A percentile compares a stretch with the other conserved stretches of the same genome.
phyloP scores from a whole-genome alignment of 2,329 filamentous ascomycete genomes.

The Zymoseptoria crescenta region DNA sequence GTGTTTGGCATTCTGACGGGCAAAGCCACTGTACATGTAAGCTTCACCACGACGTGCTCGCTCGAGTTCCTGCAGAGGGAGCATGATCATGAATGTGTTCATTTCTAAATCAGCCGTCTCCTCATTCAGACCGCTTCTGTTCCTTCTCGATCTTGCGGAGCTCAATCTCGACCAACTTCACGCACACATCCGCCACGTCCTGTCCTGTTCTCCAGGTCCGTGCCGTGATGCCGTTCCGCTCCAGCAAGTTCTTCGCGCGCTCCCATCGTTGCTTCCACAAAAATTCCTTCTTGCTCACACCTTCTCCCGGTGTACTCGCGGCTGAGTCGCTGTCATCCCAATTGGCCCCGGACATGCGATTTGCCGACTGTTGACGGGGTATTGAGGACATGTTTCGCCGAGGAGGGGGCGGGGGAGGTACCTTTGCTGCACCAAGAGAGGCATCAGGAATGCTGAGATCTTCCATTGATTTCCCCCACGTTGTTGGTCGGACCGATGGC shows the following conservation, averaged over 20 bases:
- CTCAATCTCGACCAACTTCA: slow-evolving; percentile 54
- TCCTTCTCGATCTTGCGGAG: slow-evolving; percentile 35
- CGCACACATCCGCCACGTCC: slow-evolving; percentile 61
- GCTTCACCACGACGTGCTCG: not conserved
- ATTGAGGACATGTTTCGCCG: slow-evolving; percentile 31
- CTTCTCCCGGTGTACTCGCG: slow-evolving; percentile 27
- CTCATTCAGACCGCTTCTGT: slow-evolving; percentile 3
- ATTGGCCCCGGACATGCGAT: slow-evolving; percentile 28
- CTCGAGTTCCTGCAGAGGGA: not conserved
- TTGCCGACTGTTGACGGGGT: slow-evolving; percentile 21
- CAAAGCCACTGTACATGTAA: not conserved
- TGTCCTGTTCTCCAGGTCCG: slow-evolving; percentile 66
- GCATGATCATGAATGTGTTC: not conserved
- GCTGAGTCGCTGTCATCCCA: slow-evolving; percentile 21
- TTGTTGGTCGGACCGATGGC: slow-evolving; percentile 11
- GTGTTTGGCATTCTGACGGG: not conserved
- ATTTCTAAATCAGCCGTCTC: too few species aligned
- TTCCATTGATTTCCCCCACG: slow-evolving; percentile 14
- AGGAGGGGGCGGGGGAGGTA: slow-evolving; percentile 14
- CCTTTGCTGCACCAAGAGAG: slow-evolving; percentile 7
- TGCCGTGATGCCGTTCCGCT: slow-evolving; percentile 57
- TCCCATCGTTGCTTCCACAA: slow-evolving; percentile 63
- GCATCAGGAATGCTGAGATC: slow-evolving; percentile 12
- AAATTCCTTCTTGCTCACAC: slow-evolving; percentile 60
- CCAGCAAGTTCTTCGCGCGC: slow-evolving; percentile 56